Conservation (phyloP, 106 monocot genomes). For the Allium cepa region DNA sequence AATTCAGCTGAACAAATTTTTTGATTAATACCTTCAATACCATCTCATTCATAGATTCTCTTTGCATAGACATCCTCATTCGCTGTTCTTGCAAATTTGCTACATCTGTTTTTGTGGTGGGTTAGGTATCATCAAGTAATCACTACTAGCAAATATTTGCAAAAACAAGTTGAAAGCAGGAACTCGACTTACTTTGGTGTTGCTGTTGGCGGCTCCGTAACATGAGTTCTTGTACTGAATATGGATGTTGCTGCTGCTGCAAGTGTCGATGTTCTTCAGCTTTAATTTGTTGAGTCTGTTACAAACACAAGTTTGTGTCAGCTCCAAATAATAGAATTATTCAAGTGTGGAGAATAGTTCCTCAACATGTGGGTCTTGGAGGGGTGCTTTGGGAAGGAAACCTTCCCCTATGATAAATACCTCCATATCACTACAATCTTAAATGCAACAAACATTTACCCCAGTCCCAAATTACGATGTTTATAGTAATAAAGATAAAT, state of each 20-base stretch:
- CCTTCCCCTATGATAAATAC: not conserved
- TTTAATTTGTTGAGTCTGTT: constrained; percentile 20
- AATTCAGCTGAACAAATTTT: not conserved
- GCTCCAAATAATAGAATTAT: too few species aligned
- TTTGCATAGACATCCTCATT: constrained; percentile 53
- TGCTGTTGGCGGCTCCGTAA: constrained; percentile 36
- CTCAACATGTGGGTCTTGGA: too few species aligned
- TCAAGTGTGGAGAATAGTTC: too few species aligned
- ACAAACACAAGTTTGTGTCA: not conserved
- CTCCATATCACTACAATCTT: not conserved
- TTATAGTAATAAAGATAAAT: not conserved
- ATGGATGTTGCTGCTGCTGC: constrained; percentile 33
- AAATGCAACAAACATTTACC: not conserved
- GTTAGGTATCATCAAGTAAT: constrained; percentile 59
- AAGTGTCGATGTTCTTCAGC: constrained; percentile 40
- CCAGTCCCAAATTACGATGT: not conserved
- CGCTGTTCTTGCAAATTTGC: constrained; percentile 80
- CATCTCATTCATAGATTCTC: constrained; percentile 57
- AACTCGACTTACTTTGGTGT: constrained; percentile 45
- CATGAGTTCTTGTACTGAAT: constrained; percentile 31
- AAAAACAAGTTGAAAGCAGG: constrained; percentile 46
- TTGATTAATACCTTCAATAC: constrained; percentile 44
- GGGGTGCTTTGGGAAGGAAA: not conserved
- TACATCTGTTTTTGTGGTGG: constrained; percentile 68
- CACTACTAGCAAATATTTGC: constrained; percentile 51